These are phyloP conservation scores for Solanum virginianum DNA, from an alignment of 257 asterid genomes.

Conservation along the genomic window DNA sequence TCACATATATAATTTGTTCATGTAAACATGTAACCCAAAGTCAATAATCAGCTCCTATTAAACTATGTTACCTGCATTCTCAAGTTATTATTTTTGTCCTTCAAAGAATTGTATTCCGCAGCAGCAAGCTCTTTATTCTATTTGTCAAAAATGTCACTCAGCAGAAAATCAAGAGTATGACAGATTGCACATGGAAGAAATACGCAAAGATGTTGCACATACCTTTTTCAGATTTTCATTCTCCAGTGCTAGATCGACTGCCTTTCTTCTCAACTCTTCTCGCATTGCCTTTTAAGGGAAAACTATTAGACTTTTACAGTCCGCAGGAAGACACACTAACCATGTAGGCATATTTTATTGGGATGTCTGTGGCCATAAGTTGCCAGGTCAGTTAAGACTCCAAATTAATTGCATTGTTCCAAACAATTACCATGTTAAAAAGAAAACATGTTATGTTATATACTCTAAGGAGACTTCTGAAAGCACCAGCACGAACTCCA, in stretches of 20 bases:
- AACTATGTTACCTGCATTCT: constrained; percentile 26
- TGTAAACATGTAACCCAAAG: neutral
- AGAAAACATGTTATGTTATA: neutral
- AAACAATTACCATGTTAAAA: neutral
- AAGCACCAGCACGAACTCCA: neutral
- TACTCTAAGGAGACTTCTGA: neutral
- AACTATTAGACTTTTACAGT: neutral
- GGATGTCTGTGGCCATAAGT: neutral
- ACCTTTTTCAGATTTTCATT: constrained; percentile 52
- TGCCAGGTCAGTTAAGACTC: neutral
- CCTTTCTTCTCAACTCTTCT: constrained; percentile 32
- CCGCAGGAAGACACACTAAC: neutral
- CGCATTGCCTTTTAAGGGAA: constrained; percentile 35
- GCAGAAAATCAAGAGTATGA: neutral
- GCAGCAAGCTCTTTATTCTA: constrained; percentile 52
- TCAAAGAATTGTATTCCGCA: constrained; percentile 24
- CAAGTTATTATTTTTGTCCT: constrained; percentile 25
- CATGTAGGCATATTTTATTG: neutral
- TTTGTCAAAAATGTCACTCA: neutral
- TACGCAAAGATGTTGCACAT: neutral
- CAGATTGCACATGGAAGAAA: neutral
- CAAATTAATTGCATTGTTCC: neutral
- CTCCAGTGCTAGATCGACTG: constrained; percentile 30
- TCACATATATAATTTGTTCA: neutral
- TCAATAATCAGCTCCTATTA: neutral